These are phyloP conservation scores for Aspergillus carlsbadensis DNA, from an alignment of 495 filamentous ascomycete species.

Conservation along the genomic window DNA sequence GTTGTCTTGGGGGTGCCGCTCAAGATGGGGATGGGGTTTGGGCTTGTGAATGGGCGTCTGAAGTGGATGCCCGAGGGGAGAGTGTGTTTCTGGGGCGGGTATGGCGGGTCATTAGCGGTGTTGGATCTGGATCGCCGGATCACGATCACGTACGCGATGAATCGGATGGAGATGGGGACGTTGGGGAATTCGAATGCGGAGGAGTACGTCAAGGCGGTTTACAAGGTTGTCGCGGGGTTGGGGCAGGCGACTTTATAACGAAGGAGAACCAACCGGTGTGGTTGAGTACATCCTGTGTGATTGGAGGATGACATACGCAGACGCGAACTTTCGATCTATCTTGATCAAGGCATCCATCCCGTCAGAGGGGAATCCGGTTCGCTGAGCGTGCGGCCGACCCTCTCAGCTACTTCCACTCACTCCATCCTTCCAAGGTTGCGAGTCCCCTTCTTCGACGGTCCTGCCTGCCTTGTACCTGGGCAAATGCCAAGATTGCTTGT, in stretches of 20 bases:
- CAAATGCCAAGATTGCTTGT: too few species aligned
- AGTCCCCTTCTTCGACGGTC: too few species aligned
- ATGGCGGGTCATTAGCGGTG: conserved; percentile 41
- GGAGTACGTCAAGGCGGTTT: conserved; percentile 37
- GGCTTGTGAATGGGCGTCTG: conserved; percentile 12
- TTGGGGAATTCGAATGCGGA: conserved; percentile 30
- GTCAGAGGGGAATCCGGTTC: too few species aligned
- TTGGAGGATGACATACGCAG: too few species aligned
- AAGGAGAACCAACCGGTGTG: too few species aligned
- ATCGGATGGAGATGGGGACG: conserved; percentile 32
- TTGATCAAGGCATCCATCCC: too few species aligned
- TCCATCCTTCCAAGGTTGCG: too few species aligned
- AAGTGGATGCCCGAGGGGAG: conserved; percentile 30
- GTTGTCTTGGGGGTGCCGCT: conserved; percentile 25
- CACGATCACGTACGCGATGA: conserved; percentile 47
- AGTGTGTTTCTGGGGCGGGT: conserved; percentile 44
- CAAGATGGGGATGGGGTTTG: conserved; percentile 40
- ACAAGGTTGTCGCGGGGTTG: conserved; percentile 24
- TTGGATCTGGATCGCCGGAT: conserved; percentile 43
- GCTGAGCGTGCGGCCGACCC: too few species aligned
- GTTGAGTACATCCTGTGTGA: too few species aligned
- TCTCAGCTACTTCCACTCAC: too few species aligned
- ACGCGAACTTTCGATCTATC: too few species aligned
- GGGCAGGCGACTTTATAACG: not conserved
- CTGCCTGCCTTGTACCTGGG: too few species aligned